These are phyloP conservation scores for Artomyces pyxidatus DNA, from an alignment of 768 basidiomycete genomes.

Conservation along the genomic window DNA sequence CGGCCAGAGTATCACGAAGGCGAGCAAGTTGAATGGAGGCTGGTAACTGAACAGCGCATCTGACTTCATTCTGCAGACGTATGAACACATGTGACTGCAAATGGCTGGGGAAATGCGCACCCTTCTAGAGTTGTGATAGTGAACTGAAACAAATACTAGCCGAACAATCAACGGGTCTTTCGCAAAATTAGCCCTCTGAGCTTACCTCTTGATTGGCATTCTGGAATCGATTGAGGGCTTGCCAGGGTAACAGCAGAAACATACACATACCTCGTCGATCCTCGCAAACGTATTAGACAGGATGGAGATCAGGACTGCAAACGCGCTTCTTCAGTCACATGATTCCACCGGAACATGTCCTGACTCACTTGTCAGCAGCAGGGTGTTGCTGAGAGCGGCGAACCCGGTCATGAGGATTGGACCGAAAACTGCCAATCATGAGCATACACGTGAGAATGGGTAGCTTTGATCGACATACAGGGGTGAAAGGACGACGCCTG, in stretches of 20 bases:
- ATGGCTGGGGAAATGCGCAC: slow-evolving; percentile 27
- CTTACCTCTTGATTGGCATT: slow-evolving; percentile 55
- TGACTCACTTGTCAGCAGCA: slow-evolving; percentile 70
- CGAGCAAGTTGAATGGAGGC: slow-evolving; percentile 81
- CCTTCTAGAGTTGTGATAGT: slow-evolving; percentile 85
- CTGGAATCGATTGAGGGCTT: slow-evolving; percentile 18
- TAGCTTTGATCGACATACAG: slow-evolving; percentile 1
- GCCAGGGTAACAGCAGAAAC: background rate
- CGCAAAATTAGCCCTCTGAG: background rate
- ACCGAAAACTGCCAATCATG: slow-evolving; percentile 39
- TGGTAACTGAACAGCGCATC: slow-evolving; percentile 90
- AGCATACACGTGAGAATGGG: background rate
- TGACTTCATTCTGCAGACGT: slow-evolving; percentile 59
- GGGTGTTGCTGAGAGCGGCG: slow-evolving; percentile 69
- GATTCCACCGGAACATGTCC: no score
- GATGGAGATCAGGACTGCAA: slow-evolving; percentile 71
- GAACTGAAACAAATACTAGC: slow-evolving; percentile 79
- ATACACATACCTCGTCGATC: slow-evolving; percentile 47
- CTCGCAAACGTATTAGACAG: slow-evolving; percentile 83
- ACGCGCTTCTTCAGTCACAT: no score
- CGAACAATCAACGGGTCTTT: background rate
- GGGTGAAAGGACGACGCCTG: slow-evolving; percentile 38
- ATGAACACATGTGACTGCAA: slow-evolving; percentile 5
- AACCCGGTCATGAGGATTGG: slow-evolving; percentile 77
- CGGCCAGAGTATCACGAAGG: slow-evolving; percentile 74